A percentile compares a stretch with the other conserved stretches of the same genome.
phyloP scores from a whole-genome alignment of 768 basidiomycete species.

The Lactifluus hygrophoroides region DNA sequence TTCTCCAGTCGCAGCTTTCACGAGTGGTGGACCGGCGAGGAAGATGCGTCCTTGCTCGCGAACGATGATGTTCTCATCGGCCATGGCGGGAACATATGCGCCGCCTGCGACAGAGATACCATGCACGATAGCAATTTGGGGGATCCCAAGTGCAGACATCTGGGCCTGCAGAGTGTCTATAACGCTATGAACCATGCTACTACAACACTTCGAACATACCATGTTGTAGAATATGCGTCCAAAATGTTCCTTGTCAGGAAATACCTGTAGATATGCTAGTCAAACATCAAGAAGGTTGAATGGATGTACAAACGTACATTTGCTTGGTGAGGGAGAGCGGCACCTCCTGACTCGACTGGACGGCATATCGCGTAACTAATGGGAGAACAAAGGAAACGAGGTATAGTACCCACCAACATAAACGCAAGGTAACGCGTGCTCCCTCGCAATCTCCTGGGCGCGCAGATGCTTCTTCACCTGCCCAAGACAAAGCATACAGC shows the following conservation, averaged over 20 bases:
- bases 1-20: conserved; percentile 92
- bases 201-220: conserved; percentile 36
- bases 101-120: conserved; percentile 93
- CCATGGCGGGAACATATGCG: conserved; percentile 94
- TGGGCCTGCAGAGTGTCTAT: conserved; percentile 47
- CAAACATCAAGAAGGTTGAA: neutral
- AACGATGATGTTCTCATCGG: conserved; percentile 88
- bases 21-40: conserved; percentile 88
- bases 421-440: conserved; percentile 83
- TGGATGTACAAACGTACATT: conserved; percentile 39
- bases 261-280: conserved; percentile 39
- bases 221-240: conserved; percentile 97
- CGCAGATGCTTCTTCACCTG: conserved; percentile 93
- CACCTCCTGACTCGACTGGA: conserved; percentile 88
- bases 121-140: conserved; percentile 89
- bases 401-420: conserved; percentile 63
- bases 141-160: conserved; percentile 87
- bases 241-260: conserved; percentile 93
- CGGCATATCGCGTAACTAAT: neutral
- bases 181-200: neutral
- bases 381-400: conserved; percentile 2
- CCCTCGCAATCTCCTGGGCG: conserved; percentile 90
- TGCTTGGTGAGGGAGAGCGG: conserved; percentile 86
- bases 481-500: neutral
- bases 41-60: conserved; percentile 90